Conservation (phyloP, 75 land plant genomes). For the Cryptomeria japonica region DNA sequence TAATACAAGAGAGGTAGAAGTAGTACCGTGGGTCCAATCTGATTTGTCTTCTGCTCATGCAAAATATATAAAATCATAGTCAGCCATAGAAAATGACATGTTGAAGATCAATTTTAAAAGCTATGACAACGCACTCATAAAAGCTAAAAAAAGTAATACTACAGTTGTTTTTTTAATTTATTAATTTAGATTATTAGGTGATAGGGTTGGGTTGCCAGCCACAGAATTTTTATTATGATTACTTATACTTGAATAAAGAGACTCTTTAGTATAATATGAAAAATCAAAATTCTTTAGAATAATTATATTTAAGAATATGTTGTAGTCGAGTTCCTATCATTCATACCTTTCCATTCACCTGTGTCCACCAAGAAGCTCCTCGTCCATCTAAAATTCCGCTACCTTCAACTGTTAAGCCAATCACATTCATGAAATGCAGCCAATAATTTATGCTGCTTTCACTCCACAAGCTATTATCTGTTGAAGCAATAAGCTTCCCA, state of each 20-base stretch:
- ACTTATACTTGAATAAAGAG: too few species aligned
- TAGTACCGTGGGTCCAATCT: background rate
- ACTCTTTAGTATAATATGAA: too few species aligned
- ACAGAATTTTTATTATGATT: too few species aligned
- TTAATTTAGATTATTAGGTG: too few species aligned
- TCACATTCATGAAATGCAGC: constrained; percentile 55
- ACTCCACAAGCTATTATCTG: background rate
- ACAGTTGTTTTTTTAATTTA: too few species aligned
- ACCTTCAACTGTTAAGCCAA: constrained; percentile 38
- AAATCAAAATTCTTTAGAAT: too few species aligned
- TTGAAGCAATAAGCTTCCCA: constrained; percentile 2
- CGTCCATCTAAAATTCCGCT: constrained; percentile 64
- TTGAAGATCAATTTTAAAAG: background rate
- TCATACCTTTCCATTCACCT: constrained; percentile 14
- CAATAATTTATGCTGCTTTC: constrained; percentile 15
- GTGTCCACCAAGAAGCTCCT: constrained; percentile 65
- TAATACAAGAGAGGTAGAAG: background rate
- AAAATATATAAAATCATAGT: background rate
- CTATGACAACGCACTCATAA: too few species aligned
- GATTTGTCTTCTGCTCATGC: background rate
- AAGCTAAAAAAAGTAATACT: too few species aligned
- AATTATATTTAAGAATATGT: background rate
- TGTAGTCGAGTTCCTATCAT: too few species aligned
- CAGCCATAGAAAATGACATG: background rate
- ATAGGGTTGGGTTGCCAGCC: too few species aligned